Evolutionary conservation across 257 asterid species (phyloP), one percentile per base, ranked within the genome.

Genomic region (Solanum etuberosum): DNA sequence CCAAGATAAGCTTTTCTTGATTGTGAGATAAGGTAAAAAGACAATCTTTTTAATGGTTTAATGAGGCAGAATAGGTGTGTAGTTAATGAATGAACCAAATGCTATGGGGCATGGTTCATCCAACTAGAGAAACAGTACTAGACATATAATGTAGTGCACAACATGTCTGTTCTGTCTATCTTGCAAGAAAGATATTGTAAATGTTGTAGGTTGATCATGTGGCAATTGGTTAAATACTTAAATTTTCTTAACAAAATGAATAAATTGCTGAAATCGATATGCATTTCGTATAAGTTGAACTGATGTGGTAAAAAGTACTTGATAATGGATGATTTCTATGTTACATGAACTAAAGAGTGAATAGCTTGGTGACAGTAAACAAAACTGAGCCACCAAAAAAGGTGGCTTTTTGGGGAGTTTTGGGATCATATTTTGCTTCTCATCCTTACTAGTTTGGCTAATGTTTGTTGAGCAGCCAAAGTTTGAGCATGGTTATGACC

Each of bases 401-500:
- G 37, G 40, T 86, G 84, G 46, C 42, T 23, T 32, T 29, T 74
- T 14, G 70, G 43, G 46, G 42, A 71, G 81, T 74, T 14, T 46
- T 83, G 86, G 35, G 82, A 20, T 92, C 90, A 94, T 61, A 93
- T 94, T 92, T 94, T 96, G 89, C 98, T 94, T 90, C 98, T 93
- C 98, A 95, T 93, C 91, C 98, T 93, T 12, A 96, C 96, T 77
- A 95, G 85, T 90, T 92, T 95, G 1, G 98, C 98, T 92, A 96
- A 81, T 21, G 97, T 95, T 86, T 96, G 97, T 87, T 96, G 99
- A 67, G 98, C 99, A 88, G 96, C 94, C 84, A 95, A 88, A 2
- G 99, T 95, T 70, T 92, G 98, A 40, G 92, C 92, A 68, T 96
- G 98, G 89, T 92, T 93, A 81, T 94, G 97, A 3, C 99, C 99